Conservation (phyloP, 2,329 filamentous ascomycete genomes). For the Stachybotrys chartarum region DNA sequence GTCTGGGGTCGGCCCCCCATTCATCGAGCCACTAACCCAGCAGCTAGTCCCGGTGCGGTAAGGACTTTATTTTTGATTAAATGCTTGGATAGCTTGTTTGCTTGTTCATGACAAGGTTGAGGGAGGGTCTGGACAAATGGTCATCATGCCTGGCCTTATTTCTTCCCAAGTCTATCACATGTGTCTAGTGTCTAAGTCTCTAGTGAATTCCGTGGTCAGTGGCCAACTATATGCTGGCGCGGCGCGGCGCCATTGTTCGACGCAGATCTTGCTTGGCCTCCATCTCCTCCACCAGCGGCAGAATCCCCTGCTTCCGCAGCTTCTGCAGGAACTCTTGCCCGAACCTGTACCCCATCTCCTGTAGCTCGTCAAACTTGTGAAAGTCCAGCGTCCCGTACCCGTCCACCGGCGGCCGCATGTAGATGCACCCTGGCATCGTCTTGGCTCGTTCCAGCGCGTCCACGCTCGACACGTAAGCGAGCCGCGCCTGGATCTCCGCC, state of each 20-base stretch:
- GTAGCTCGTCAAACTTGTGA: conserved; percentile 96
- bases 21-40: not conserved
- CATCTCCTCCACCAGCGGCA: conserved; percentile 64
- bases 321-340: conserved; percentile 73
- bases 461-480: conserved; percentile 92
- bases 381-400: conserved; percentile 92
- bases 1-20: not conserved
- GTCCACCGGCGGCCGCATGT: conserved; percentile 94
- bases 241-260: conserved; percentile 70
- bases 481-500: conserved; percentile 87
- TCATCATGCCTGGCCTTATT: not conserved
- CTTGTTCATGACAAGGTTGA: not conserved
- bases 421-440: conserved; percentile 80
- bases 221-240: conserved; percentile 59
- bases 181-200: too few relatives aligned
- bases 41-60: not conserved
- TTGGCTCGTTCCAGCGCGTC: conserved; percentile 94
- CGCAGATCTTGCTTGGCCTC: conserved; percentile 71
- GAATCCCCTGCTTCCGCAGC: conserved; percentile 68
- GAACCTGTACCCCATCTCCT: conserved; percentile 78
- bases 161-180: too few relatives aligned
- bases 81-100: too few relatives aligned
- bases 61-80: not conserved
- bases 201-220: too few relatives aligned
- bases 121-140: too few relatives aligned